Evolutionary conservation across 2,329 filamentous ascomycete species (phyloP).

Genomic region (Venturia aucupariae): DNA sequence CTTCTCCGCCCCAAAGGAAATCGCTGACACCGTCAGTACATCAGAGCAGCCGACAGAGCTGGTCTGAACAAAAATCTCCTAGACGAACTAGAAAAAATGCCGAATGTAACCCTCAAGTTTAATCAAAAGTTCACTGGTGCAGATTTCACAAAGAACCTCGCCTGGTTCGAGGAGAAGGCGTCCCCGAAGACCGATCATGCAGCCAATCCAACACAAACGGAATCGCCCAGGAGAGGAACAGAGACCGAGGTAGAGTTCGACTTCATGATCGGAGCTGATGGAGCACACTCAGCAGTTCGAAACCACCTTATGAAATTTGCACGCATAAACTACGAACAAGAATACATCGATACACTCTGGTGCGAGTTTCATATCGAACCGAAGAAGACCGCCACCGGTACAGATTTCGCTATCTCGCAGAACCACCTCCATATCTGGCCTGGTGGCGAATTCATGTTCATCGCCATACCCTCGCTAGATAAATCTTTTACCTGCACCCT

Average conservation of each 20-base stretch:
- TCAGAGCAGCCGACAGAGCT: conserved; percentile 77
- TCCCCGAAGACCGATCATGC: conserved; percentile 20
- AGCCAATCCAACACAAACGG: conserved; percentile 17
- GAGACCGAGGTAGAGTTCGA: conserved; percentile 86
- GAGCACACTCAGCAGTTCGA: conserved; percentile 82
- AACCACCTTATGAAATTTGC: conserved; percentile 95
- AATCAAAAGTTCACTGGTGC: conserved; percentile 87
- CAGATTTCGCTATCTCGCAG: conserved; percentile 69
- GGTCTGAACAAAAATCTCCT: conserved; percentile 75
- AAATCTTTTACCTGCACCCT: conserved; percentile 92
- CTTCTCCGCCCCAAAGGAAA: conserved; percentile 12
- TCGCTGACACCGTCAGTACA: conserved; percentile 46
- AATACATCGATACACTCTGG: conserved; percentile 95
- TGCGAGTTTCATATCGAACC: conserved; percentile 84
- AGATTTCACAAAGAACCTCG: conserved; percentile 67
- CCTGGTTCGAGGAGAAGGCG: conserved; percentile 67
- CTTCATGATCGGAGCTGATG: conserved; percentile 88
- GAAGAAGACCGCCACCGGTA: conserved; percentile 23
- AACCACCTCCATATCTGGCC: conserved; percentile 98
- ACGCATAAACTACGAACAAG: conserved; percentile 82
- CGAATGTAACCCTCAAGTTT: conserved; percentile 88
- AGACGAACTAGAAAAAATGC: conserved; percentile 70
- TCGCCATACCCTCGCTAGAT: conserved; percentile 82
- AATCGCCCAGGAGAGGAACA: conserved; percentile 31
- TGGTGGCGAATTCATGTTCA: conserved; percentile 92